These are phyloP conservation scores for Halenospora varia DNA, from an alignment of 495 filamentous ascomycete species.

Conservation along the genomic window DNA sequence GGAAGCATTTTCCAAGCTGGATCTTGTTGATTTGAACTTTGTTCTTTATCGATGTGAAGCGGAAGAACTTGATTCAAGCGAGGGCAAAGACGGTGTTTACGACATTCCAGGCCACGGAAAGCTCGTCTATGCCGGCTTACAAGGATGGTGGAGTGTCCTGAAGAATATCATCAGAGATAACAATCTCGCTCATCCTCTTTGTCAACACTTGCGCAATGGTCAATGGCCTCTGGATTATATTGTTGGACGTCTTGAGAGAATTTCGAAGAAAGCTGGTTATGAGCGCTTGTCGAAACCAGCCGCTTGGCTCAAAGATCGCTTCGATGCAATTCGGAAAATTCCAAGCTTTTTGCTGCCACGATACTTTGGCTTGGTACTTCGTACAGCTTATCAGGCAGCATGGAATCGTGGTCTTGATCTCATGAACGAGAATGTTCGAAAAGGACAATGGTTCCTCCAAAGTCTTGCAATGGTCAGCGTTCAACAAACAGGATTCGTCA, in stretches of 20 bases:
- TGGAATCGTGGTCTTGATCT: slow-evolving; percentile 73
- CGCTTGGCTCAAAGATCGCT: slow-evolving; percentile 77
- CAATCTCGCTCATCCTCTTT: slow-evolving; percentile 87
- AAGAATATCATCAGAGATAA: slow-evolving; percentile 83
- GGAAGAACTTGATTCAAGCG: slow-evolving; percentile 81
- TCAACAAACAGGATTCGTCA: slow-evolving; percentile 84
- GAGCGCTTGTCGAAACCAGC: slow-evolving; percentile 57
- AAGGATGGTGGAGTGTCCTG: slow-evolving; percentile 97
- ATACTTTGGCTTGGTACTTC: slow-evolving; percentile 86
- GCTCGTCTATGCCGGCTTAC: slow-evolving; percentile 91
- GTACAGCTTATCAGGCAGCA: slow-evolving; percentile 80
- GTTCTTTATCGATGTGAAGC: slow-evolving; percentile 87
- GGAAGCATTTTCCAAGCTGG: slow-evolving; percentile 68
- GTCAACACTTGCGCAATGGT: slow-evolving; percentile 85
- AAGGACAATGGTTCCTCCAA: slow-evolving; percentile 81
- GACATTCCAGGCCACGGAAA: slow-evolving; percentile 77
- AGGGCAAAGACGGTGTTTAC: slow-evolving; percentile 81
- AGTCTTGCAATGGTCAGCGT: slow-evolving; percentile 83
- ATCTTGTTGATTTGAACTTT: slow-evolving; percentile 84
- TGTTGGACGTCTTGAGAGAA: slow-evolving; percentile 68
- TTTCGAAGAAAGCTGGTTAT: slow-evolving; percentile 57
- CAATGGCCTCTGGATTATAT: slow-evolving; percentile 95
- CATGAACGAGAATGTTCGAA: slow-evolving; percentile 68
- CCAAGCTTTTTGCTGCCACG: slow-evolving; percentile 88
- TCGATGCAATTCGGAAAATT: slow-evolving; percentile 74